These are phyloP conservation scores for Erythrophleum ivorense DNA, from an alignment of 331 rosid genomes.

Conservation along the genomic window DNA sequence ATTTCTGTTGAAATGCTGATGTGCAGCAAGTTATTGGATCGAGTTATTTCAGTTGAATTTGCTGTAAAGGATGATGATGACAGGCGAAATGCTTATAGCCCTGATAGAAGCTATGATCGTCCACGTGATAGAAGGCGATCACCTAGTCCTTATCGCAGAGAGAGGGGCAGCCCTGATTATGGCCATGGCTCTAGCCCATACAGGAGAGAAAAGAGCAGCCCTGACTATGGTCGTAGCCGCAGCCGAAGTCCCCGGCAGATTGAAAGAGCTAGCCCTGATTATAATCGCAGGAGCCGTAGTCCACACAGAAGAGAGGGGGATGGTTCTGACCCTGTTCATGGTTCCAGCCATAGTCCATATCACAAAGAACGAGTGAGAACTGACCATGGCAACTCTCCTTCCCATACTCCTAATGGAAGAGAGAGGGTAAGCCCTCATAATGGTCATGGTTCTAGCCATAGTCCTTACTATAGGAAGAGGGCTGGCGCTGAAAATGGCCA, in stretches of 20 bases:
- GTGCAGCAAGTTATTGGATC: constrained; percentile 91
- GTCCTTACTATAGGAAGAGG: constrained; percentile 57
- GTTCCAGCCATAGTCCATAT: constrained; percentile 69
- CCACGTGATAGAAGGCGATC: constrained; percentile 73
- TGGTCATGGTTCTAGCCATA: constrained; percentile 55
- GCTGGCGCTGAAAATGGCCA: constrained; percentile 63
- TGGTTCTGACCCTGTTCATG: constrained; percentile 56
- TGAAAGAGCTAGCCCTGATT: constrained; percentile 68
- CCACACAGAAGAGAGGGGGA: constrained; percentile 72
- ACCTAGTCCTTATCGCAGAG: constrained; percentile 86
- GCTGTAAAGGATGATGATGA: constrained; percentile 90
- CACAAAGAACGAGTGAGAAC: constrained; percentile 58
- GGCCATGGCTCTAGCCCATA: constrained; percentile 82
- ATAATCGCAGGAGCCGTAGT: constrained; percentile 72
- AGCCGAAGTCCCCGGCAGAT: constrained; percentile 69
- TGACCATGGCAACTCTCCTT: constrained; percentile 45
- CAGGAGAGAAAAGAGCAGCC: constrained; percentile 77
- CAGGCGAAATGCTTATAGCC: constrained; percentile 78
- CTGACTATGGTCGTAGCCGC: constrained; percentile 72
- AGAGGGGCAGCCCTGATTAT: constrained; percentile 97
- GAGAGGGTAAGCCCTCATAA: constrained; percentile 58
- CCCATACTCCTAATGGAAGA: constrained; percentile 54
- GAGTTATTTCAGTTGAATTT: constrained; percentile 94
- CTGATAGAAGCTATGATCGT: constrained; percentile 70
- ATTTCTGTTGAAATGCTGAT: constrained; percentile 33